Base-by-base conservation (phyloP, 768 basidiomycete species). In the Tylopilus rubrobrunneus region DNA sequence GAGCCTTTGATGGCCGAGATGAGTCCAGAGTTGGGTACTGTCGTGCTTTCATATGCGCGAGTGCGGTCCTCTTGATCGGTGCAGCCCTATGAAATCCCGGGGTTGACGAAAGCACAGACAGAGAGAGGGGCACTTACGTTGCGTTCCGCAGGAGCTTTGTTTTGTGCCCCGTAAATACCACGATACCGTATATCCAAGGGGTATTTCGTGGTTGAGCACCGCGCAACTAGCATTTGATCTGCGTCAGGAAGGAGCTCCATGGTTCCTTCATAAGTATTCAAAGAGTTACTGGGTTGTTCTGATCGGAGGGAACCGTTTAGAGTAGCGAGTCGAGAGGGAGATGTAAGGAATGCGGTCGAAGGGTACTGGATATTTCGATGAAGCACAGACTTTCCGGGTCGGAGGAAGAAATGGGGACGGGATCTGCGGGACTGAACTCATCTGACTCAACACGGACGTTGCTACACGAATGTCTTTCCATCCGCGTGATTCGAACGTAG, bases 61-160 rank as follows among this genome's bases (percentile, higher is more conserved):
- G 56, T 45, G 92, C 90, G 0, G 97, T 99, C 47, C 94, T 78
- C 73, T 98, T 99, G 73, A 98, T 92, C 11, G 97, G 97, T 7
- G 97, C 89, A 41, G 94, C 92, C 27, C 94, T 96, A 17, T 27
- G 4, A 14, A 5, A 21, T 1, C 7, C 1, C 12, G 29, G 21
- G 11, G 23, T 15, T 40, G 19, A 45, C 12, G 5, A 40, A 7
- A 23, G 21, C 23, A 37, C 7, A 4, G 5, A 3, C 31, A 17
- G 1, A 15, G n/a, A 17, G n/a, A 42, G 0, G 33, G 51, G 25
- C 1, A 76, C 92, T 74, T 65, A 94, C 93, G 95, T 98, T 41
- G 96, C 96, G 64, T 98, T 98, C 55, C 92, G 82, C 93, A 98
- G 94, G 36, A 99, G 72, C 71, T 99, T 99, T 19, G 97, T 98